Evolutionary conservation across 179 eudicot genomes (phyloP), one percentile per base, ranked within the genome.

Genomic region (Drosera spatulata): DNA sequence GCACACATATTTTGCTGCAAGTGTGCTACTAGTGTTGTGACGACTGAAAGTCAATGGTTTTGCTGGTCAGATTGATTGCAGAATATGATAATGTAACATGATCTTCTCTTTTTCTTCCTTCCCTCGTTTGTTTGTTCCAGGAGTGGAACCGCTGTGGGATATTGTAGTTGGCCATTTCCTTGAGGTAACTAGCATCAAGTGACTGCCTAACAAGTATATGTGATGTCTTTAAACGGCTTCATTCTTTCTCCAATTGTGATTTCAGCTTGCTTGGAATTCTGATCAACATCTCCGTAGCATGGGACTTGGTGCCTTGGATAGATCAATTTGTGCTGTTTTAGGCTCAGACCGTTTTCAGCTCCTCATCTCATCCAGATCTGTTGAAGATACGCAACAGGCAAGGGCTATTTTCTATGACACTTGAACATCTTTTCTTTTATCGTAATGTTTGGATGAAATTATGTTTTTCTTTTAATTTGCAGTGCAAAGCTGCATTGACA

Each of bases 141-240:
- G 99, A 63, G 97, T 90, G 76, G 91, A 89, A 77, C 93, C 95
- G 73, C 67, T 93, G 59, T 93, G 99, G 99, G 85, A 86, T 76
- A 91, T 85, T 63, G 79, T 86, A 22, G 74, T 81, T 53, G 77
- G 84, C 64, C 95, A 93, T 73, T 89, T 93, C 65, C 79, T 93
- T 47, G 97, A 93, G 99, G 99, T 93, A 75, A 70, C 57, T 10
- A 0, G 33, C 46, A 11, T 43, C 15, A 43, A 6, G 11, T 14
- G 14, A 42, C n/a, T 22, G 33, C 61, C 61, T 8, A 15, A 33
- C 39, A 22, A 42, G 2, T 41, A 44, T 43, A 4, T 42, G 9
- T 43, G 15, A 6, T 10, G 2, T 6, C 38, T 47, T 8, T 45
- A 50, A 41, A 48, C 39, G 4, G 13, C 56, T 50, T 56, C 37